Conservation (phyloP, 306 rosid genomes). For the Vigna radiata region DNA sequence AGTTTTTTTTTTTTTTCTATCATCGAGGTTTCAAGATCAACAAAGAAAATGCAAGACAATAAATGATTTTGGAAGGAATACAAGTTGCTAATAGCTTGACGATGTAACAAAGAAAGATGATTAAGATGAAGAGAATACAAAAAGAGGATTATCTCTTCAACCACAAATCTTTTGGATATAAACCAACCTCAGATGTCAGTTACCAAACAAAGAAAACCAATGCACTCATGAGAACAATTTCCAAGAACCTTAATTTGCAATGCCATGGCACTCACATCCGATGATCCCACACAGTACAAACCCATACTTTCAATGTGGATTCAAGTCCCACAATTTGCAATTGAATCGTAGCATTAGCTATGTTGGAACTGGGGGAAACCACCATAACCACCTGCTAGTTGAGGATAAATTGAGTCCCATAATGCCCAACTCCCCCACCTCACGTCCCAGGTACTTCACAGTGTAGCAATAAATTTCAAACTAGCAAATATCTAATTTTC, state of each 20-base stretch:
- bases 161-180: conserved; percentile 14
- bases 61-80: too few relatives aligned
- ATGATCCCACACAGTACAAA: background rate
- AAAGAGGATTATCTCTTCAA: background rate
- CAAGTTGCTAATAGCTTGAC: background rate
- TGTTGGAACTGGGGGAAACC: conserved; percentile 14
- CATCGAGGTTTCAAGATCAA: background rate
- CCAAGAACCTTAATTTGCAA: conserved; percentile 14
- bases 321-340: background rate
- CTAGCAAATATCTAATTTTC: background rate
- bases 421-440: background rate
- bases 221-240: background rate
- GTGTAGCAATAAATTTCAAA: background rate
- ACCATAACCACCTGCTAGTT: background rate
- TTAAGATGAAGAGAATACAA: background rate
- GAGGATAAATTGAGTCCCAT: background rate
- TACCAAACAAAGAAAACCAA: conserved; percentile 8
- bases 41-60: background rate
- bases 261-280: background rate
- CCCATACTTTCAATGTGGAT: background rate
- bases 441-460: background rate
- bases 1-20: background rate
- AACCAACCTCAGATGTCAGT: background rate
- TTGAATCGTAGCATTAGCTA: background rate
- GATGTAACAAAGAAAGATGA: background rate